Base-by-base conservation (phyloP, 139 green algal genomes). In the Chara braunii region DNA sequence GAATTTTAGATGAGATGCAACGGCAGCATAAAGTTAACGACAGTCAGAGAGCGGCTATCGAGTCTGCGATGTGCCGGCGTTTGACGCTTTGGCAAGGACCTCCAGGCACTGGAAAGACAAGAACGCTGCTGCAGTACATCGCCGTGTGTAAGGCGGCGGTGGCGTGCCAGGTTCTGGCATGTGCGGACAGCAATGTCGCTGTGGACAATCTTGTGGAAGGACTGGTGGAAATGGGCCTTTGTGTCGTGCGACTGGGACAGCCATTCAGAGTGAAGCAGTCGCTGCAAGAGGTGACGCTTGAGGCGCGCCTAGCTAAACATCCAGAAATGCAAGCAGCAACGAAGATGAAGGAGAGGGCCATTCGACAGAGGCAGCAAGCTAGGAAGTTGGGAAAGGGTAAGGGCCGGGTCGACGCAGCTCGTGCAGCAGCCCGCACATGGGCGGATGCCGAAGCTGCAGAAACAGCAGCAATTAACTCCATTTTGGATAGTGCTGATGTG, bases 161-260 rank as follows among this genome's bases (percentile, higher is more conserved):
- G 4, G 14, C 6, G 28, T 3, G 5, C 8, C 5, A 52, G 4
- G 32, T 77, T 4, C 58, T 77, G 3, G 68, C 68, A 3, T 77
- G 68, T 30, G 66, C 66, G 6, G 66, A 75, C 61, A 72, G 59
- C 37, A 81, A 81, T 44, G 62, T 80, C 1, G 90, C 90, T 2
- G 85, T 86, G 0, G 90, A 96, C 74, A 97, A 97, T 80, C 43
- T 96, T 33, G 69, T 95, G 26, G 82, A 92, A 56, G 90, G 90
- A 3, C 68, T 96, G 48, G 32, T 81, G 31, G 60, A 51, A 42
- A 66, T 57, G 0, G 81, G 82, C 3, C 42, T 94, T 2, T 32
- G 48, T 2, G 86, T 87, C 2, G 86, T 95, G 31, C 80, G 90
- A 23, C 33, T 96, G 14, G 90, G 90, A 1, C 64, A 82, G 28